Base-by-base conservation (phyloP, 2,329 filamentous ascomycete species). In the Colletotrichum plurivorum region DNA sequence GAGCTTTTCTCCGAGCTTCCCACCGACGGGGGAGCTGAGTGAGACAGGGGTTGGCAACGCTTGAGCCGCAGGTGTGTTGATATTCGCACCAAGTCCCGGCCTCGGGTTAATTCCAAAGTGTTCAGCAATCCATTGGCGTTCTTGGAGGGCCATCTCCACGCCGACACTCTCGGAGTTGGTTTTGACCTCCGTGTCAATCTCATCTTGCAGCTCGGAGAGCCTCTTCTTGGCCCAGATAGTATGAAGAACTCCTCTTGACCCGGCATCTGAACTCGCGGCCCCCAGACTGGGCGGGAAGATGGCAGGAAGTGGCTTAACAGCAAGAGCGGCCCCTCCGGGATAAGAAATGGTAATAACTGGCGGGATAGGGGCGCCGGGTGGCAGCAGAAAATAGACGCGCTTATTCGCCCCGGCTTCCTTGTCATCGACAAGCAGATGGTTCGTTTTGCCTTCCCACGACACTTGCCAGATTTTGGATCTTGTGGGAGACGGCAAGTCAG, bases 151-250 rank as follows among this genome's bases (percentile, higher is more conserved):
- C 92, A 97, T 97, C 76, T 94, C 90, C 64, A 97, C 82, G 2
- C 93, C 94, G 18, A 97, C 89, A 20, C 94, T 93, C 81, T 97
- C 94, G 13, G 88, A 87, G 76, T 97, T 97, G 71, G 85, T 84
- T 73, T 87, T 87, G 76, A 92, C 87, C 82, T 97, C 94, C 8
- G 84, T 83, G 10, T 88, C 89, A 73, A 97, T 95, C 83, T 97
- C 94, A 67, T 85, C 85, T 59, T 94, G 89, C 55, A 97, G 83
- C 71, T 93, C 90, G 39, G 90, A 89, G 22, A 97, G 82, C 49
- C 94, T 86, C 78, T 93, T 92, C 84, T 94, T 94, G 18, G 93
- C 95, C 94, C 95, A 98, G 67, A 95, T 90, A 2, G 94, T 97
- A 77, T 97, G 95, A 69, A 97, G 81, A 2, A 97, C 93, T 2